Conservation (phyloP, 179 eudicot genomes). For the Beta macrorhiza region DNA sequence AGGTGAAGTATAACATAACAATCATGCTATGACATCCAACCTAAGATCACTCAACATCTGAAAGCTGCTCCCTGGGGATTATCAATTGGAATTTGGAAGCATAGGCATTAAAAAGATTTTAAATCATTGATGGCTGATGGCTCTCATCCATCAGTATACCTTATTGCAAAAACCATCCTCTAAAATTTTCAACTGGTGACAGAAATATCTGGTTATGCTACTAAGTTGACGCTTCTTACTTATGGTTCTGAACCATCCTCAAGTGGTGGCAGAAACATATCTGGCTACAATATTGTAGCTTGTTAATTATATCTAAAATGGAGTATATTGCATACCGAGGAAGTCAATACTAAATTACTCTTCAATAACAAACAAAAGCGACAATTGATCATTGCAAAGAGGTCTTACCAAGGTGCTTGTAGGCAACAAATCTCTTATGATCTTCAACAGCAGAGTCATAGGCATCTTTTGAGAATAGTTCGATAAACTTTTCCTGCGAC, state of each 20-base stretch:
- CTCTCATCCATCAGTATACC: neutral
- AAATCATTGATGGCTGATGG: neutral
- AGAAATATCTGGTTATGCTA: neutral
- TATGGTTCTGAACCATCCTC: neutral
- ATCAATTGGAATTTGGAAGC: neutral
- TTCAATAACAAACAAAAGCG: conserved; percentile 16
- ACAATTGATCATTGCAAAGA: conserved; percentile 26
- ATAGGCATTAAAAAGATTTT: neutral
- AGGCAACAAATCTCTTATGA: conserved; percentile 53
- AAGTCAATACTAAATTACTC: neutral
- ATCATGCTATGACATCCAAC: neutral
- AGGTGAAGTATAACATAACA: neutral
- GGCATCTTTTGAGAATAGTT: conserved; percentile 59
- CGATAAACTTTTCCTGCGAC: conserved; percentile 82
- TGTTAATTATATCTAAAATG: neutral
- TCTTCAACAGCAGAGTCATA: conserved; percentile 58
- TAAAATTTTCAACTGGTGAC: neutral
- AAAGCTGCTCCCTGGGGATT: neutral
- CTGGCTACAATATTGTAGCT: neutral
- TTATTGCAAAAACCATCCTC: neutral
- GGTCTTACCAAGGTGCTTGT: conserved; percentile 68
- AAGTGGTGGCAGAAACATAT: neutral
- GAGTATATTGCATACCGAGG: neutral
- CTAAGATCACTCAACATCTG: neutral
- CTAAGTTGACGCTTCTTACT: neutral